Base-by-base conservation (phyloP, 2,329 filamentous ascomycete species). In the Bipolaris gigantea region DNA sequence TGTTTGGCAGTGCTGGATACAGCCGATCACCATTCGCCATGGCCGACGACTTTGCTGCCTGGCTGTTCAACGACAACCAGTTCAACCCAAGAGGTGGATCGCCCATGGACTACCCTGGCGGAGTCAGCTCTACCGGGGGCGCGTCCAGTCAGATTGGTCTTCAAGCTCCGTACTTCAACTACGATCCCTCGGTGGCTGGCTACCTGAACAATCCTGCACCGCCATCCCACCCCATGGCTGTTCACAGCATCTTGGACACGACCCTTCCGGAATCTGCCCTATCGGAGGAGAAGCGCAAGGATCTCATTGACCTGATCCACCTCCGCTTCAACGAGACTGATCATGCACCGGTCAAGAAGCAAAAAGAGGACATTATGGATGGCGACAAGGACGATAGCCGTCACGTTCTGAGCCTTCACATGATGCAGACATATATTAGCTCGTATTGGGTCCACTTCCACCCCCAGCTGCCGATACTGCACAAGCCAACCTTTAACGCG, bases 361-460 rank as follows among this genome's bases (percentile, higher is more conserved):
- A 88, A 57, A 91, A 92, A 67, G 89, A 90, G 45, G 83, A 82
- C 45, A 84, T 97, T 23, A 78, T 96, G 51, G 86, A 91, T 25
- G 93, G 92, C 13, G 86, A 96, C 66, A 84, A 89, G 48, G 84
- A 86, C 50, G 78, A 80, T 43, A 78, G 83, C 40, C 74, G 75
- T 25, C 85, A 87, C 64, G 81, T 85, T 5, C 78, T 97, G 57
- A 96, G 93, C 73, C 81, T 92, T 65, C 86, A 89, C 66, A 97
- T 96, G 90, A 95, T 97, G 89, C 91, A 97, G 75, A 88, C 87
- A 3, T 97, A 97, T 69, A 92, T 75, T 54, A 70, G 87, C 10
- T 96, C 92, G 2, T 99, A 95, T 74, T 99, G 94, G 94, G 82
- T 89, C 48, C 89, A 97, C 73, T 96, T 97, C 68, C 95, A 94